phyloP scores from a whole-genome alignment of 2,329 filamentous ascomycete genomes.

The Chrysosporium keratinophilum region DNA sequence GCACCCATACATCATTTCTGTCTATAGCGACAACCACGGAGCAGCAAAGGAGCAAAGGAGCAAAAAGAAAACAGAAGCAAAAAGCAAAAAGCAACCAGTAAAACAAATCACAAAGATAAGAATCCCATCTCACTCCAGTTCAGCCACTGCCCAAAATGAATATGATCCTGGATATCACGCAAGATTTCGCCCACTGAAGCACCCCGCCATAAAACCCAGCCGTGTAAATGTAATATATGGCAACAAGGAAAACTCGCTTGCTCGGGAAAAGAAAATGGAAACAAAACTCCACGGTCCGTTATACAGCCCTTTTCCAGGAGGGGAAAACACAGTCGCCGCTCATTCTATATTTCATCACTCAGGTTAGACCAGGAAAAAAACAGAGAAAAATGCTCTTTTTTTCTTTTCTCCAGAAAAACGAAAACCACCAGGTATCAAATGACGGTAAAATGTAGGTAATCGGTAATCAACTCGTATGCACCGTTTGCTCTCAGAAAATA shows the following conservation, averaged over 20 bases:
- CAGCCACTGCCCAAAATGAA: conserved; percentile 12
- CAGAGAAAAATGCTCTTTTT: background rate
- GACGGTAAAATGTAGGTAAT: conserved; percentile 5
- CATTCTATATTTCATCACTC: conserved; percentile 16
- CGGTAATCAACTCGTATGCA: conserved; percentile 2
- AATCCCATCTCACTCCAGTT: conserved; percentile 11
- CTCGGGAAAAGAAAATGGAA: conserved; percentile 5
- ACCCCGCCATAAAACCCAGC: conserved; percentile 12
- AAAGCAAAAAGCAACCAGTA: background rate
- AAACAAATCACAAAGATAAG: conserved; percentile 3
- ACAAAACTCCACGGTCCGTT: conserved; percentile 12
- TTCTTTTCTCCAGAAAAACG: conserved; percentile 11
- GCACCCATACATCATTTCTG: conserved; percentile 15
- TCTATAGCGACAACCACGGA: conserved; percentile 10
- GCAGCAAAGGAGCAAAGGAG: conserved; percentile 3
- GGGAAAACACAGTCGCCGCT: conserved; percentile 14
- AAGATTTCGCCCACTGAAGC: conserved; percentile 11
- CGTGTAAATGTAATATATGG: conserved; percentile 10
- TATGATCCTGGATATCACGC: conserved; percentile 16
- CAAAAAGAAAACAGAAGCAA: conserved; percentile 2
- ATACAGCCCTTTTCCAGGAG: conserved; percentile 10
- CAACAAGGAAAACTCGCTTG: conserved; percentile 6
- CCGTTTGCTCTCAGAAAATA: conserved; percentile 11
- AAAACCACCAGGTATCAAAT: conserved; percentile 10
- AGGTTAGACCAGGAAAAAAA: conserved; percentile 7